Conservation (phyloP, 2,329 filamentous ascomycete species). For the Botryosphaeria dothidea region DNA sequence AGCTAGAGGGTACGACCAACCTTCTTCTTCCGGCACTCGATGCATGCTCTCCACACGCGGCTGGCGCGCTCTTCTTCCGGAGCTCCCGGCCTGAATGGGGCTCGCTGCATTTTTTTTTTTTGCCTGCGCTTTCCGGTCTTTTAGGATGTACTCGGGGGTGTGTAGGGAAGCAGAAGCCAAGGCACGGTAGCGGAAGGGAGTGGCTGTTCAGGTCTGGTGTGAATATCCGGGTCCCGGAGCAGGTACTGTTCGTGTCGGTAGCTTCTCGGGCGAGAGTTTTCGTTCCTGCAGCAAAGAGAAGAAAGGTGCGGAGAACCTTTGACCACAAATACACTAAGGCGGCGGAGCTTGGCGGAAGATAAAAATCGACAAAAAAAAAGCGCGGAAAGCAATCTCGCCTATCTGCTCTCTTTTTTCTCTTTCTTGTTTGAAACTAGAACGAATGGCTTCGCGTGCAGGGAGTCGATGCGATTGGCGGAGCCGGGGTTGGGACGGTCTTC, state of each 20-base stretch:
- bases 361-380: too few relatives aligned
- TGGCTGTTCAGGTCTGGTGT: too few relatives aligned
- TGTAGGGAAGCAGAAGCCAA: too few relatives aligned
- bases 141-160: too few relatives aligned
- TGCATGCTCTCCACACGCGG: conserved; percentile 3
- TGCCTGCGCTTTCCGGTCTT: not conserved
- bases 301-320: not conserved
- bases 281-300: too few relatives aligned
- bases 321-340: not conserved
- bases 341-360: not conserved
- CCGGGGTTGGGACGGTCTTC: not conserved
- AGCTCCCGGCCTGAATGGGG: not conserved
- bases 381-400: not conserved
- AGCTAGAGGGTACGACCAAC: not conserved
- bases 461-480: not conserved
- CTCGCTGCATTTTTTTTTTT: not conserved
- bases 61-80: not conserved
- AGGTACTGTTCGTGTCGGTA: too few relatives aligned
- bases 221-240: too few relatives aligned
- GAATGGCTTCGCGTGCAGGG: too few relatives aligned
- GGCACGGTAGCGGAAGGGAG: too few relatives aligned
- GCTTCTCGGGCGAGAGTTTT: too few relatives aligned
- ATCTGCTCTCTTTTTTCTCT: too few relatives aligned
- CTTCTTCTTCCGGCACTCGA: conserved; percentile 8
- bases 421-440: not conserved